Evolutionary conservation across 208 protist species (phyloP).

Genomic region (Leptomonas pyrrhocoris): DNA sequence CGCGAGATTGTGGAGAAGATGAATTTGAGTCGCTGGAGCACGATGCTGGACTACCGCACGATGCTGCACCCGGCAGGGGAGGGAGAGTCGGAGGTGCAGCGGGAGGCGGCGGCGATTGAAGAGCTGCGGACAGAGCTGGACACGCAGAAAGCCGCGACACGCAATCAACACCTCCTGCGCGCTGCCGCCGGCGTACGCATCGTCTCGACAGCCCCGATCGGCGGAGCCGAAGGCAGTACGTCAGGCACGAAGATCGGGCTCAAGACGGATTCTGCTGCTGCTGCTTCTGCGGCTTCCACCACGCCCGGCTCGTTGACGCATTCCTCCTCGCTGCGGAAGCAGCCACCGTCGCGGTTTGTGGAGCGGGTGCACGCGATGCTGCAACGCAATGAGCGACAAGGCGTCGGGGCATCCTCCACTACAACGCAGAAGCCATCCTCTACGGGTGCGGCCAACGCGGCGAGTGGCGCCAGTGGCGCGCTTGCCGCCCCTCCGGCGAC

Average conservation of each 20-base stretch:
- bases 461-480: neutral
- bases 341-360: conserved; percentile 45
- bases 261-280: neutral
- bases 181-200: conserved; percentile 13
- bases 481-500: neutral
- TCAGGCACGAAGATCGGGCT: neutral
- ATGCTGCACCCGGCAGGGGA: conserved; percentile 17
- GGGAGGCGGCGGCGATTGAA: conserved; percentile 24
- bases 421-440: neutral
- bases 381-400: conserved; percentile 25
- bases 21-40: conserved; percentile 80
- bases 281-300: conserved; percentile 1
- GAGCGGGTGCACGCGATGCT: conserved; percentile 61
- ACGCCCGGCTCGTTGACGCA: conserved; percentile 1
- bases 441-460: neutral
- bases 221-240: neutral
- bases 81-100: conserved; percentile 8
- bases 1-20: conserved; percentile 80
- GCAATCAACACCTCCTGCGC: conserved; percentile 21
- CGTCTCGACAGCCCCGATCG: conserved; percentile 1
- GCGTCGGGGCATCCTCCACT: neutral
- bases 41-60: conserved; percentile 74
- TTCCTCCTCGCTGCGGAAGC: neutral
- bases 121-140: conserved; percentile 31
- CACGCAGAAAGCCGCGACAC: conserved; percentile 19